phyloP scores from a whole-genome alignment of 257 asterid genomes.

The Solanum chiquidenum region DNA sequence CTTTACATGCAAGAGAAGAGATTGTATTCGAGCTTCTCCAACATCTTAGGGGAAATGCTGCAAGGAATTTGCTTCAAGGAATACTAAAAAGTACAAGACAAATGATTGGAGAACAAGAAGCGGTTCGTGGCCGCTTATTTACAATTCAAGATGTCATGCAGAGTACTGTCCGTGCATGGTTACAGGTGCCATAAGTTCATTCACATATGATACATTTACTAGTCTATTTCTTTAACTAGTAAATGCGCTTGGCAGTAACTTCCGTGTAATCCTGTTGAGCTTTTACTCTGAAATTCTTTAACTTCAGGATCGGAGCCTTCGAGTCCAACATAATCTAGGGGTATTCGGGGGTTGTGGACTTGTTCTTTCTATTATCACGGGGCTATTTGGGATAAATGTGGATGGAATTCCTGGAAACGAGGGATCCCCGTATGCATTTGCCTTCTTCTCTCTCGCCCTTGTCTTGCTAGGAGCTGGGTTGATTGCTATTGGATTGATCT shows the following conservation, averaged over 20 bases:
- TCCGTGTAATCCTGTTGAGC: neutral
- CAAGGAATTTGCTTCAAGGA: constrained; percentile 57
- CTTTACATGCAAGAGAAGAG: constrained; percentile 97
- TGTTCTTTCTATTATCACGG: constrained; percentile 75
- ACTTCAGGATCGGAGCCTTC: constrained; percentile 81
- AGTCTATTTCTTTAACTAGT: neutral
- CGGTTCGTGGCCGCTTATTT: constrained; percentile 89
- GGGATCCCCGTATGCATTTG: constrained; percentile 80
- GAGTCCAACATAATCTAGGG: constrained; percentile 77
- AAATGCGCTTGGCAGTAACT: neutral
- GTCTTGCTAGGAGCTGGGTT: constrained; percentile 47
- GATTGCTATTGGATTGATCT: constrained; percentile 58
- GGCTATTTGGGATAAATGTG: constrained; percentile 88
- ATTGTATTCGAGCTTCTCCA: constrained; percentile 89
- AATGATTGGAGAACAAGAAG: constrained; percentile 99
- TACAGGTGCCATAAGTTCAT: constrained; percentile 46
- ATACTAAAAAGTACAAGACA: constrained; percentile 73
- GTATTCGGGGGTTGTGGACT: constrained; percentile 99
- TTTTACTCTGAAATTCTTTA: neutral
- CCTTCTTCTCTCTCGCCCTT: constrained; percentile 59
- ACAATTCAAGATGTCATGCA: constrained; percentile 99
- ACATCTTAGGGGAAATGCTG: constrained; percentile 68
- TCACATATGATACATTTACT: neutral
- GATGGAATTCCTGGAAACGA: constrained; percentile 88
- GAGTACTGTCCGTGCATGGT: constrained; percentile 89